Conservation (phyloP, 306 rosid genomes). For the Quercus cerris region DNA sequence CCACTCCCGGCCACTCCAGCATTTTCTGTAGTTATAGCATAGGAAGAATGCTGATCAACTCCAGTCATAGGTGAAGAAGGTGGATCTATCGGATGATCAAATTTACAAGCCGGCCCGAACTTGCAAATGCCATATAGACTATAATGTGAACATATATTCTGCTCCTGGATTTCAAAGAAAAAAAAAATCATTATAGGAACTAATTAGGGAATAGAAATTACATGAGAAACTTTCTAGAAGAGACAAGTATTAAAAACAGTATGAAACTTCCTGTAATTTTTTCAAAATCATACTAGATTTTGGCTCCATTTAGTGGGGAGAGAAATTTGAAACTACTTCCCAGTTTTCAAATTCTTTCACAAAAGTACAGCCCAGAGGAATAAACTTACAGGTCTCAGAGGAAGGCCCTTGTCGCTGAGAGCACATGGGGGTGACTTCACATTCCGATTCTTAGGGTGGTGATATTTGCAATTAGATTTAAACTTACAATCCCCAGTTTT, state of each 20-base stretch:
- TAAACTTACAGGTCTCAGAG: constrained; percentile 87
- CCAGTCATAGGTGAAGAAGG: constrained; percentile 36
- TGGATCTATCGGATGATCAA: constrained; percentile 53
- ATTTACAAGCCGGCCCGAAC: constrained; percentile 90
- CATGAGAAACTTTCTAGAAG: background rate
- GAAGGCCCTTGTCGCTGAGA: constrained; percentile 88
- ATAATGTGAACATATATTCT: constrained; percentile 67
- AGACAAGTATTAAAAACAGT: background rate
- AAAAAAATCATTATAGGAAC: constrained; percentile 2
- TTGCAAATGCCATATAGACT: constrained; percentile 93
- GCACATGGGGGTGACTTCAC: constrained; percentile 41
- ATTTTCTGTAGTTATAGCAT: constrained; percentile 28
- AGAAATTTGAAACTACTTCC: background rate
- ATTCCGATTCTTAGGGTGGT: constrained; percentile 75
- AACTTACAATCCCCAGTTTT: constrained; percentile 92
- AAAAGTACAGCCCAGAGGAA: constrained; percentile 6
- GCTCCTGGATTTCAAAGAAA: constrained; percentile 57
- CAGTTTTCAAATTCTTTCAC: background rate
- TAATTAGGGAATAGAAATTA: background rate
- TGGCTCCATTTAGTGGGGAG: background rate
- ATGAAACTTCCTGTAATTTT: background rate
- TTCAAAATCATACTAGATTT: background rate
- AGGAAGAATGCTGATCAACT: constrained; percentile 46
- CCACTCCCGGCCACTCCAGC: constrained; percentile 47
- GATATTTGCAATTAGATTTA: constrained; percentile 78